phyloP scores from a whole-genome alignment of 768 basidiomycete genomes.

The Leccinum olivaceopallidum region DNA sequence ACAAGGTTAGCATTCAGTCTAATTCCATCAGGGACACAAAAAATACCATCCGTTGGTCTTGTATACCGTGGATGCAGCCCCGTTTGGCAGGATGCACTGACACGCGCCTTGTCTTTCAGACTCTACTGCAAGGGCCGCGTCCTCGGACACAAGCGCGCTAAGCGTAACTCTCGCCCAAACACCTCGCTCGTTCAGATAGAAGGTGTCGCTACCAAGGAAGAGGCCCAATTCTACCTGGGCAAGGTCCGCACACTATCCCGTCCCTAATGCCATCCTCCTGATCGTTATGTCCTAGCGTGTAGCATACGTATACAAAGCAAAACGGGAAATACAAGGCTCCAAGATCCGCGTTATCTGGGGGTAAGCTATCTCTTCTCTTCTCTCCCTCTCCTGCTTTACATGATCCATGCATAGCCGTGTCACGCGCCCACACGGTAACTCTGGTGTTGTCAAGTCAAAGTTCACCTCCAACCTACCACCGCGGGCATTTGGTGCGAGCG shows the following conservation, averaged over 20 bases:
- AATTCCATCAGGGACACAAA: not conserved
- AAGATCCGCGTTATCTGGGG: slow-evolving; percentile 99
- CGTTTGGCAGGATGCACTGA: slow-evolving; percentile 17
- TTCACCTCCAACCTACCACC: slow-evolving; percentile 95
- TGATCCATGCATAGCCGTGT: slow-evolving; percentile 60
- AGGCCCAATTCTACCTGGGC: slow-evolving; percentile 97
- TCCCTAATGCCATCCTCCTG: not conserved
- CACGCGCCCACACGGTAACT: slow-evolving; percentile 91
- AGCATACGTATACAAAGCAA: slow-evolving; percentile 97
- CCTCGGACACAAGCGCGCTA: slow-evolving; percentile 97
- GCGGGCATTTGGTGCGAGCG: slow-evolving; percentile 88
- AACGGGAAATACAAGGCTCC: slow-evolving; percentile 90
- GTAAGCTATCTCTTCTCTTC: slow-evolving; percentile 44
- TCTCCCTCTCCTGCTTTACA: not conserved
- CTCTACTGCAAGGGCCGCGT: slow-evolving; percentile 96
- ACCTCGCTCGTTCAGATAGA: slow-evolving; percentile 97
- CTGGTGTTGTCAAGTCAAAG: slow-evolving; percentile 96
- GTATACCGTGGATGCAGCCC: slow-evolving; percentile 17
- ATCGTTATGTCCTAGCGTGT: slow-evolving; percentile 61
- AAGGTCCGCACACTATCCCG: slow-evolving; percentile 61
- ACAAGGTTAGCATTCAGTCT: slow-evolving; percentile 61
- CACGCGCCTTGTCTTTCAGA: slow-evolving; percentile 43
- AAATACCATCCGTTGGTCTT: slow-evolving; percentile 2
- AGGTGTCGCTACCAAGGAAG: slow-evolving; percentile 90
- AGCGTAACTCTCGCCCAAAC: slow-evolving; percentile 95